A percentile compares a stretch with the other conserved stretches of the same genome.
phyloP scores from a whole-genome alignment of 257 asterid genomes.

The Forsythia suspensa region DNA sequence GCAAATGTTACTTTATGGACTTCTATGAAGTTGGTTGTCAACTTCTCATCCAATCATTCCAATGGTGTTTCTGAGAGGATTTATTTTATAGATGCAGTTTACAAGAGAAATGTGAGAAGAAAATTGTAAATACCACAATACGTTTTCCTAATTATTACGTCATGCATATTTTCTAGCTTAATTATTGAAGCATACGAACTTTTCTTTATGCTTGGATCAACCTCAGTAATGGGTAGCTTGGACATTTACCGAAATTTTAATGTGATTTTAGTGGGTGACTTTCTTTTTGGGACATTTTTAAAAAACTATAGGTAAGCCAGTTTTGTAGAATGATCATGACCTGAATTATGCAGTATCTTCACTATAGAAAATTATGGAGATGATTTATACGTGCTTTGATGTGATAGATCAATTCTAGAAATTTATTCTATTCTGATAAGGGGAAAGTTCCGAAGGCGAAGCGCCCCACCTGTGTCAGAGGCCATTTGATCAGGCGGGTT shows the following conservation, averaged over 20 bases:
- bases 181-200: not conserved
- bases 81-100: not conserved
- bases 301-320: not conserved
- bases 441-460: too few species aligned
- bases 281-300: not conserved
- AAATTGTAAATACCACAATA: not conserved
- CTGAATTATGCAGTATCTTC: not conserved
- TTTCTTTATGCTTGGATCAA: not conserved
- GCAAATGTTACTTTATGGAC: not conserved
- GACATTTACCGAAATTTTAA: not conserved
- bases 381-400: not conserved
- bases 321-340: not conserved
- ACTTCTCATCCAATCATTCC: not conserved
- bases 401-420: not conserved
- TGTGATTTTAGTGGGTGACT: not conserved
- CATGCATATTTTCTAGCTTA: conserved; percentile 2
- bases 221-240: not conserved
- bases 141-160: conserved; percentile 1
- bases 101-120: not conserved
- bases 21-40: not conserved
- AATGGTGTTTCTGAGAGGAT: not conserved
- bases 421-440: too few species aligned
- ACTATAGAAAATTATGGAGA: conserved; percentile 14
- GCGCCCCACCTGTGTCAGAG: too few species aligned
- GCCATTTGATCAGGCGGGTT: too few species aligned